Evolutionary conservation across 2,329 filamentous ascomycete genomes (phyloP).

Genomic region (Sodiomyces alkalinus): DNA sequence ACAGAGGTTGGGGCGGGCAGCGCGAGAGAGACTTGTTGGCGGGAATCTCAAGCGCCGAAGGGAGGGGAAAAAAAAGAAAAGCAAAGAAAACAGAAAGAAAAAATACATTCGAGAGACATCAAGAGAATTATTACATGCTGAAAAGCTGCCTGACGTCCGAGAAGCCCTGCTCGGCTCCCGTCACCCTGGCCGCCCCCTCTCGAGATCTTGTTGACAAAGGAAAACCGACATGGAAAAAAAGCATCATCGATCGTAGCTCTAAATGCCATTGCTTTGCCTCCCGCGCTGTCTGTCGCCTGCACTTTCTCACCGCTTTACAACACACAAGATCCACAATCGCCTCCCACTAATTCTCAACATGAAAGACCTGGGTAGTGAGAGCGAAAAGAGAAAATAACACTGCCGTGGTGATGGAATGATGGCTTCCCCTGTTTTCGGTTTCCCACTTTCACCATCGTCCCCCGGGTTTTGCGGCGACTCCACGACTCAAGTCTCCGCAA

Average conservation of each 20-base stretch:
- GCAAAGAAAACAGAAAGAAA: constrained; percentile 12
- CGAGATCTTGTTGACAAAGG: constrained; percentile 2
- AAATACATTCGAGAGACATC: constrained; percentile 23
- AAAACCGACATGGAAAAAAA: constrained; percentile 8
- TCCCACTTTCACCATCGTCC: too few relatives aligned
- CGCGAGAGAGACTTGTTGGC: too few relatives aligned
- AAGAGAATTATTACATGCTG: constrained; percentile 34
- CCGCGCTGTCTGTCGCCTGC: too few relatives aligned
- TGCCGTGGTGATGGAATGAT: too few relatives aligned
- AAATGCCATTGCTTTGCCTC: constrained; percentile 2
- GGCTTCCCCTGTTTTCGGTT: too few relatives aligned
- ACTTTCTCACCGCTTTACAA: too few relatives aligned
- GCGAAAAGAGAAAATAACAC: too few relatives aligned
- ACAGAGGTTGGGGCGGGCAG: background rate
- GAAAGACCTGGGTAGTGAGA: too few relatives aligned
- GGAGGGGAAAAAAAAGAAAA: constrained; percentile 5
- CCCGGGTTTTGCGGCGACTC: too few relatives aligned
- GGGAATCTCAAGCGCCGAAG: constrained; percentile 5
- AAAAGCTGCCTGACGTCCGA: constrained; percentile 17
- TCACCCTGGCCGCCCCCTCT: constrained; percentile 9
- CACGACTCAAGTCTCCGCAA: too few relatives aligned
- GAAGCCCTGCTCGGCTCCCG: constrained; percentile 14
- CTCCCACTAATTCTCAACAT: too few relatives aligned
- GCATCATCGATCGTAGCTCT: constrained; percentile 10
- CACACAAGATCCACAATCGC: too few relatives aligned